Evolutionary conservation across 441 rosid genomes (phyloP), one percentile per base, ranked within the genome.

Genomic region (Adansonia grandidieri): DNA sequence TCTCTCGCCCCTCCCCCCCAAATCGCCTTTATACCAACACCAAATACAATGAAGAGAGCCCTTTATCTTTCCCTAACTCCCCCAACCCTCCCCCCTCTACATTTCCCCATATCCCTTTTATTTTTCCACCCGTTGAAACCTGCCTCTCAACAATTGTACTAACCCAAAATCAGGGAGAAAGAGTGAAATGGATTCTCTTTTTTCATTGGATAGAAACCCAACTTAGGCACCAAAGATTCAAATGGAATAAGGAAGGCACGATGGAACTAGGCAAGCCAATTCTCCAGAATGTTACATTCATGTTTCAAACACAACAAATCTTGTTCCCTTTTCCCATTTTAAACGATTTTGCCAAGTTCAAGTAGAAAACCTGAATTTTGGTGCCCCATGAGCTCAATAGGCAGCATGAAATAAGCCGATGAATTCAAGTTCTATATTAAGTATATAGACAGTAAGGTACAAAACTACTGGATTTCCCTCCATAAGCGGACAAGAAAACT

Each of bases 341-440:
- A 70, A 48, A 50, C 15, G 44, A 69, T 9, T 11, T 20, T 47
- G 57, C 42, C 73, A 20, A 48, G 32, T 69, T 48, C 42, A 69
- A 48, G n/a, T 22, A 13, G 14, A 22, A 22, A 40, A 48, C 73
- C 1, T 20, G n/a, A 45, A 44, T 3, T 48, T 51, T 71, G 74
- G 22, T 51, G 22, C 61, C 60, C 17, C 24, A 15, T 7, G 58
- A 24, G 74, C 61, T 51, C 61, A 24, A 48, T 7, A 51, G 13
- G 57, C 19, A 71, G 13, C 47, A 71, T 51, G 60, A 50, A 24
- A 28, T 51, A 51, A 71, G 32, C 74, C 60, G 51, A 14, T 71
- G 42, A 28, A 51, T 32, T 68, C 37, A 24, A 50, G 61, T 71
- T 50, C 20, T 15, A 51, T n/a, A 51, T 28, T 2, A 50, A 69